phyloP scores from a whole-genome alignment of 108 stramenopile genomes.

The Ochromonas danica region DNA sequence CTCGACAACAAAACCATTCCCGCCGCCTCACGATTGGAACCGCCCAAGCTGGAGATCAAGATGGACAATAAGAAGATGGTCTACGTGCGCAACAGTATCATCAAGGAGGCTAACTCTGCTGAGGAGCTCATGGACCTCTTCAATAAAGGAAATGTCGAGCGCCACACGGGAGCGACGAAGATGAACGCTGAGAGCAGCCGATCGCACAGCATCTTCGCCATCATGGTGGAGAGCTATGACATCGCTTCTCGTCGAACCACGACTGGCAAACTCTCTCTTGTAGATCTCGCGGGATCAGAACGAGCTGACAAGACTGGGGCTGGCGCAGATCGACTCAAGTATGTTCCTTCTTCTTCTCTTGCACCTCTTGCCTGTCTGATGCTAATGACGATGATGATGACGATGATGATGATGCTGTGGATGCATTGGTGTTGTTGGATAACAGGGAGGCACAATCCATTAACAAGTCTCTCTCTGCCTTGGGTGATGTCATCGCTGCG shows the following conservation, averaged over 20 bases:
- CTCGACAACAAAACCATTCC: conserved; percentile 41
- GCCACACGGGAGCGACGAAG: conserved; percentile 60
- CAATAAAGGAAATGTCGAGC: conserved; percentile 53
- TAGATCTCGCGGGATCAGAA: conserved; percentile 74
- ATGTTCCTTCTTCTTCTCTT: background rate
- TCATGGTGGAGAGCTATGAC: conserved; percentile 35
- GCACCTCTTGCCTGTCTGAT: background rate
- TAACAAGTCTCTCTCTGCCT: conserved; percentile 23
- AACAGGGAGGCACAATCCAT: conserved; percentile 25
- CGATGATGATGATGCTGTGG: background rate
- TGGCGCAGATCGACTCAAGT: conserved; percentile 25
- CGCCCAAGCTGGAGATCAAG: conserved; percentile 63
- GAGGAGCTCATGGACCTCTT: conserved; percentile 55
- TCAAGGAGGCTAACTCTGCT: conserved; percentile 40
- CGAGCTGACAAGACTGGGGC: conserved; percentile 57
- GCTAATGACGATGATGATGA: background rate
- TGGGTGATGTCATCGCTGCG: conserved; percentile 49
- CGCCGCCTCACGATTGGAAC: conserved; percentile 10
- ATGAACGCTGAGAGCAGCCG: conserved; percentile 60
- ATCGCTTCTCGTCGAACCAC: conserved; percentile 59
- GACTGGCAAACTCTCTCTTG: conserved; percentile 67
- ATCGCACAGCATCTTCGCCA: background rate
- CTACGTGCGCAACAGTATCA: conserved; percentile 50
- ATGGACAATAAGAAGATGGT: conserved; percentile 60
- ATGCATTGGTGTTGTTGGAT: background rate